Conservation (phyloP, 2,329 filamentous ascomycete species). For the Thelonectria blattea region DNA sequence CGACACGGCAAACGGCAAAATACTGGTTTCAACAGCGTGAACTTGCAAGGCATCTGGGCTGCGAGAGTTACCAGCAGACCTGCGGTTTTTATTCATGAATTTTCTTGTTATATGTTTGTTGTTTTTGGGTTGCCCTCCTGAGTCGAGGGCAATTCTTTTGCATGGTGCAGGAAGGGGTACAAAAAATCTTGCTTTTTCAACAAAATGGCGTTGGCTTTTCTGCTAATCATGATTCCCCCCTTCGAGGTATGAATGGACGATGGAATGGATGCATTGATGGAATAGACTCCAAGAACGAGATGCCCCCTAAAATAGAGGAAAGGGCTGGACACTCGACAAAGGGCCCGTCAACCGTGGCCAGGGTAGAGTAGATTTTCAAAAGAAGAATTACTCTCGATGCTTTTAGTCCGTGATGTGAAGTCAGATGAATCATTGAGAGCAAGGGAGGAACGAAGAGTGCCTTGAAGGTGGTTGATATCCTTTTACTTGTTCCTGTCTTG, state of each 20-base stretch:
- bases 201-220: conserved; percentile 49
- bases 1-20: conserved; percentile 44
- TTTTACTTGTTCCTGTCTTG: too few species aligned
- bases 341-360: conserved; percentile 54
- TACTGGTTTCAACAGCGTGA: conserved; percentile 54
- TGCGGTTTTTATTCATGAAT: conserved; percentile 30
- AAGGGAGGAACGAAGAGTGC: too few species aligned
- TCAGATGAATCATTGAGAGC: too few species aligned
- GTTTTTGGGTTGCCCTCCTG: conserved; percentile 31
- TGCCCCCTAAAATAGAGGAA: conserved; percentile 29
- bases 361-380: conserved; percentile 37
- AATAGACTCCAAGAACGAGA: conserved; percentile 27
- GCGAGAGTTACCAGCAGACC: conserved; percentile 38
- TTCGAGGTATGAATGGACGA: conserved; percentile 37
- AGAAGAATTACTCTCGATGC: conserved; percentile 26
- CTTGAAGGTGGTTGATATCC: too few species aligned
- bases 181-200: conserved; percentile 49
- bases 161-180: conserved; percentile 41
- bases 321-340: conserved; percentile 30
- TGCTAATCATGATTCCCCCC: conserved; percentile 47
- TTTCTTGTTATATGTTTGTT: conserved; percentile 36
- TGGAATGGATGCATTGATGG: conserved; percentile 37
- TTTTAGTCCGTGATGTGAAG: not conserved
- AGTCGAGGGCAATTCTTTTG: conserved; percentile 30
- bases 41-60: conserved; percentile 48